Conservation (phyloP, 2,329 filamentous ascomycete species). For the Calonectria fujianensis region DNA sequence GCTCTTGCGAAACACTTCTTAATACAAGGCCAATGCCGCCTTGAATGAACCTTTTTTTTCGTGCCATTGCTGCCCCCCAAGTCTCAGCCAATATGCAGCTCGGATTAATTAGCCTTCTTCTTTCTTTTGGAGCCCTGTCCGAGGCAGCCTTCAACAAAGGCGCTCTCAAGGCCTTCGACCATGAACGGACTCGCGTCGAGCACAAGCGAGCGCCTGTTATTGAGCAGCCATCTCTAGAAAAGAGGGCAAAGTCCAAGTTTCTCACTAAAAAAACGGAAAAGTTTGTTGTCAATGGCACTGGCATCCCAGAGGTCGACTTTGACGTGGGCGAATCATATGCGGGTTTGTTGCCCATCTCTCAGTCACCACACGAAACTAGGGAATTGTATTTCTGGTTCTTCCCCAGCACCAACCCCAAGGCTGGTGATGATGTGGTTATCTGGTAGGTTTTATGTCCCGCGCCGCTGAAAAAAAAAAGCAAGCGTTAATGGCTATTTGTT, state of each 20-base stretch:
- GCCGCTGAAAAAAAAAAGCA: background rate
- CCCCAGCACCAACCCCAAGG: constrained; percentile 70
- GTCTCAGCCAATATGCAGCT: constrained; percentile 43
- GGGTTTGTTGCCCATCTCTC: constrained; percentile 76
- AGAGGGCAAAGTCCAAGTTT: constrained; percentile 46
- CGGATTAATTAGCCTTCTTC: constrained; percentile 46
- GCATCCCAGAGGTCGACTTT: constrained; percentile 81
- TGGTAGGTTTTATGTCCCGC: constrained; percentile 61
- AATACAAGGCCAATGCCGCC: constrained; percentile 16
- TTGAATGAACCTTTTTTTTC: background rate
- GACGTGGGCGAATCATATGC: constrained; percentile 81
- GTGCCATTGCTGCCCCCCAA: background rate
- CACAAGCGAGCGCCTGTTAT: constrained; percentile 37
- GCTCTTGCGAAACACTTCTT: background rate
- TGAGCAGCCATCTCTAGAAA: constrained; percentile 31
- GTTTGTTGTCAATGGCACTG: constrained; percentile 78
- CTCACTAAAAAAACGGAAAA: constrained; percentile 54
- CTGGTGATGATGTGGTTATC: constrained; percentile 76
- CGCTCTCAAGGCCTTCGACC: constrained; percentile 49
- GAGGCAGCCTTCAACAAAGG: constrained; percentile 51
- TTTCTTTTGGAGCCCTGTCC: constrained; percentile 50
- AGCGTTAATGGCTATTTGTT: constrained; percentile 71
- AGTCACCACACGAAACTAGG: constrained; percentile 67
- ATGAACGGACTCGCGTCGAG: constrained; percentile 39
- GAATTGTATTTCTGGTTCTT: constrained; percentile 82